Evolutionary conservation across 768 basidiomycete species (phyloP), one percentile per base, ranked within the genome.

Genomic region (Leccinum subgranulosum): DNA sequence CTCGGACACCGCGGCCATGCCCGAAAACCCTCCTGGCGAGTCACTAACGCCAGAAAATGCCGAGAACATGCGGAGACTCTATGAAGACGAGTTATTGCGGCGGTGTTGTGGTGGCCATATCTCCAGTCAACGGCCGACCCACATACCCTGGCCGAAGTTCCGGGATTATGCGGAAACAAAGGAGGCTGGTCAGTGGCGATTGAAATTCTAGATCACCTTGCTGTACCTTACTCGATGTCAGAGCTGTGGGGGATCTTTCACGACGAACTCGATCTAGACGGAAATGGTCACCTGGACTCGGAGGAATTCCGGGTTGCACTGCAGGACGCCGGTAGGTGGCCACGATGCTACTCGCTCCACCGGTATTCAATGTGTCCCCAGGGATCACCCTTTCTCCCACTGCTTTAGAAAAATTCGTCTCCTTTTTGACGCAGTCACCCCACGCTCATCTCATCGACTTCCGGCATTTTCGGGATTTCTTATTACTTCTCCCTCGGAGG

Each of bases 161-260:
- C 81, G 81, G 69, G 74, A 81, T 58, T 94, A 92, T 68, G 88
- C 87, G 47, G 82, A 87, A 60, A 80, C 79, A 55, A 94, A 94
- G 74, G 92, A 94, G 81, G 81, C 77, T 54, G 92, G 92, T 87
- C 68, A 66, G 83, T 80, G 56, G 57, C 53, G 49, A 31, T 41
- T 56, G 43, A 54, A 55, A 57, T 31, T 59, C 58, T 52, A 60
- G 19, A 46, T 60, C 51, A 21, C 58, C 33, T 51, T 51, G 58
- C 28, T 21, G 48, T 60, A 36, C 62, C 58, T 60, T 51, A 39
- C 60, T 71, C 54, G 47, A 52, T 56, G 45, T 50, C 56, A 92
- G 94, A 96, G 73, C 78, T 97, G 21, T 97, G 95, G 95, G 78
- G 83, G 51, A 86, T 94, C 55, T 97, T 97, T 73, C 91, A 92